These are phyloP conservation scores for Saksenaea oblongispora DNA, from an alignment of 371 early-diverging fungal species.

Conservation along the genomic window DNA sequence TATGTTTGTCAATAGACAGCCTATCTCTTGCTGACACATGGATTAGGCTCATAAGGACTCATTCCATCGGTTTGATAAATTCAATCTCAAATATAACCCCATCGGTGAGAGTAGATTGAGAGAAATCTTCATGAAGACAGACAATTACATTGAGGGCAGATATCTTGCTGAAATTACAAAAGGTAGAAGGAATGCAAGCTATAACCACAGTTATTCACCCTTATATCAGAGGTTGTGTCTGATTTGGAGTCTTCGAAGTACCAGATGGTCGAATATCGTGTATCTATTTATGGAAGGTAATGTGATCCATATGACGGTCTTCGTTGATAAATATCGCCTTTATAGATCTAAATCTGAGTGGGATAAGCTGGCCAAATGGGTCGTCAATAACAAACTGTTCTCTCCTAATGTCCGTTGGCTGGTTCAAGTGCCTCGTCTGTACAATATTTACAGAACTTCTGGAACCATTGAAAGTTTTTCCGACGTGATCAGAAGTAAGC, in stretches of 20 bases:
- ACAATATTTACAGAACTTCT: conserved; percentile 84
- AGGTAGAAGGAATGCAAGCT: conserved; percentile 33
- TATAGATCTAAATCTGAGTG: conserved; percentile 76
- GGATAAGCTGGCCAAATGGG: conserved; percentile 96
- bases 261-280: conserved; percentile 93
- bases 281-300: conserved; percentile 90
- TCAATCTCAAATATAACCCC: conserved; percentile 98
- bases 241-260: conserved; percentile 96
- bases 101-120: conserved; percentile 79
- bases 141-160: conserved; percentile 90
- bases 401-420: conserved; percentile 96
- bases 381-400: conserved; percentile 90
- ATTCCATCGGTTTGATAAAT: conserved; percentile 96
- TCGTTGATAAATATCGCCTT: background rate
- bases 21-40: background rate
- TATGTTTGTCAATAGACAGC: conserved; percentile 20
- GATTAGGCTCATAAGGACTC: conserved; percentile 75
- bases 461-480: conserved; percentile 75
- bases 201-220: background rate
- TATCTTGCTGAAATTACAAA: conserved; percentile 96
- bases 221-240: conserved; percentile 76
- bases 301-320: background rate
- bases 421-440: conserved; percentile 95
- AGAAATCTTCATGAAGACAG: conserved; percentile 95
- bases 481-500: conserved; percentile 75